phyloP scores from a whole-genome alignment of 1,284 basidiomycete species.

The Ustilago xerochloae region DNA sequence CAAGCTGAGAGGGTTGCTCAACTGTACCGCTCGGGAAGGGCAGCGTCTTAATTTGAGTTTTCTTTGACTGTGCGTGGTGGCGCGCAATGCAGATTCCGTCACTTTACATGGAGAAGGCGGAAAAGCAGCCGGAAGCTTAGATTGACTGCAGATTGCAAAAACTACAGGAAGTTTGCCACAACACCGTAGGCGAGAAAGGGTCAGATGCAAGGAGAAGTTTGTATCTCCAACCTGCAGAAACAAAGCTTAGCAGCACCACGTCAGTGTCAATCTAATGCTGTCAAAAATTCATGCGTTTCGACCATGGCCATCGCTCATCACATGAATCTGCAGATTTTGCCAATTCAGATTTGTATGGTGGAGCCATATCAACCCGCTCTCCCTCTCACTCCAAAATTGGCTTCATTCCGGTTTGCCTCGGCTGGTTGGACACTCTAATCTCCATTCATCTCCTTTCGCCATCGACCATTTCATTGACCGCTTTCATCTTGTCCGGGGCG shows the following conservation, averaged over 20 bases:
- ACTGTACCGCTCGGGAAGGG: too few relatives aligned
- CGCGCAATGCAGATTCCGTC: not conserved
- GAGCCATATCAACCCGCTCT: not conserved
- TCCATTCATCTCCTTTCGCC: too few relatives aligned
- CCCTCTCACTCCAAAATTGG: not conserved
- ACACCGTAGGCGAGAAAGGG: not conserved
- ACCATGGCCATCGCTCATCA: conserved; percentile 16
- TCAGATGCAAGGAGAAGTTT: not conserved
- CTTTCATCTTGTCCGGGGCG: too few relatives aligned
- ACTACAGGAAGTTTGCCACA: not conserved
- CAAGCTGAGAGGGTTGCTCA: not conserved
- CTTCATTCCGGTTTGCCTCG: too few relatives aligned
- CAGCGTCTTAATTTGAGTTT: not conserved
- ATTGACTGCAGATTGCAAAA: too few relatives aligned
- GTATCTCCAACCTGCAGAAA: not conserved
- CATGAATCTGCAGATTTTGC: conserved; percentile 8
- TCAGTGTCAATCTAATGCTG: not conserved
- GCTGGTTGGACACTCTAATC: too few relatives aligned
- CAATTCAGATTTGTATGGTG: not conserved
- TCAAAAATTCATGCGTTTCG: not conserved
- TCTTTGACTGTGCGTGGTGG: not conserved
- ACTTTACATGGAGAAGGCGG: not conserved
- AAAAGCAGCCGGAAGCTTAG: too few relatives aligned
- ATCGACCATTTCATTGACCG: too few relatives aligned
- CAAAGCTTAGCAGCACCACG: not conserved